Conservation (phyloP, 2,329 filamentous ascomycete species). For the Lomentospora prolificans region DNA sequence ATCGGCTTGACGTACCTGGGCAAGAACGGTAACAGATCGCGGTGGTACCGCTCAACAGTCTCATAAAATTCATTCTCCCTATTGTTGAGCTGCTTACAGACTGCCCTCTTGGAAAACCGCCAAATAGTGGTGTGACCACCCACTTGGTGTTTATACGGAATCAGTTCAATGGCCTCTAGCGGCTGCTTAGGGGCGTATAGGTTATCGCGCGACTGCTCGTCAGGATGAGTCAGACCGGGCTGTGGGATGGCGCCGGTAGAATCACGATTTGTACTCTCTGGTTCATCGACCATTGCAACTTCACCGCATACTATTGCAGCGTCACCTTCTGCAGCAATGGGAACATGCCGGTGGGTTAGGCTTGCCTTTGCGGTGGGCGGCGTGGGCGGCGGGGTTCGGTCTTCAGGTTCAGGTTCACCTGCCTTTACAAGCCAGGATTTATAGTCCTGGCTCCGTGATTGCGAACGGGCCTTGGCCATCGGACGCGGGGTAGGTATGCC, state of each 20-base stretch:
- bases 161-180: conserved; percentile 85
- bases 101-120: conserved; percentile 86
- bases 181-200: conserved; percentile 40
- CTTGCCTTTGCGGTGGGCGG: conserved; percentile 10
- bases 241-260: neutral
- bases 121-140: conserved; percentile 94
- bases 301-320: conserved; percentile 1
- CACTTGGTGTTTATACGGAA: conserved; percentile 95
- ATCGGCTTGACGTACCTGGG: conserved; percentile 66
- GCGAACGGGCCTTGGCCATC: conserved; percentile 5
- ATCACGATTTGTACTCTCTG: neutral
- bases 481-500: neutral
- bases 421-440: conserved; percentile 50
- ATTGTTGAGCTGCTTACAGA: conserved; percentile 97
- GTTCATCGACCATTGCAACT: neutral
- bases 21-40: conserved; percentile 80
- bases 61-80: conserved; percentile 99
- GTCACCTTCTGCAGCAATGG: neutral
- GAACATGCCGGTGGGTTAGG: neutral
- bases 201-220: neutral
- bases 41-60: conserved; percentile 82
- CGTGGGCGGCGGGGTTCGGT: conserved; percentile 14
- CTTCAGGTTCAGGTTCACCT: conserved; percentile 34
- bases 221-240: neutral
- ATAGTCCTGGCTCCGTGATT: conserved; percentile 23